Evolutionary conservation across 2,329 filamentous ascomycete genomes (phyloP).

Genomic region (Cryphonectria parasitica): DNA sequence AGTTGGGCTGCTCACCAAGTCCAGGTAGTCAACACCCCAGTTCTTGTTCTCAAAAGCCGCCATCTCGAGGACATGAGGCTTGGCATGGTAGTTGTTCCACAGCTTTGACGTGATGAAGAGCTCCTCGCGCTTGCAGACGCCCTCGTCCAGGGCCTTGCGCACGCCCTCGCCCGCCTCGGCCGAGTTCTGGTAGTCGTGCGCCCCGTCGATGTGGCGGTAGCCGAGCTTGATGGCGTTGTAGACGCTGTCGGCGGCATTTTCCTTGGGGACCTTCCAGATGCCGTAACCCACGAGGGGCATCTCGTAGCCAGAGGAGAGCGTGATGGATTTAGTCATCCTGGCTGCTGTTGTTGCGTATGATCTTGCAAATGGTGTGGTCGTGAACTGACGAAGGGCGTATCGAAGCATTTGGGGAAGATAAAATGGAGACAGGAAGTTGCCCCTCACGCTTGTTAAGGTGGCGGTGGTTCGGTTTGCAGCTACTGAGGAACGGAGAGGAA

Average conservation of each 20-base stretch:
- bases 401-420: conserved; percentile 22
- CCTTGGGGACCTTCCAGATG: conserved; percentile 46
- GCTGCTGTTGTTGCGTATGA: conserved; percentile 20
- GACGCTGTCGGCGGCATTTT: conserved; percentile 51
- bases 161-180: conserved; percentile 68
- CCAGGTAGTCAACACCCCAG: conserved; percentile 68
- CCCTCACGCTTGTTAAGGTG: background rate
- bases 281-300: conserved; percentile 47
- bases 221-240: conserved; percentile 63
- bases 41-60: conserved; percentile 64
- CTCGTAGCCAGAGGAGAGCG: conserved; percentile 43
- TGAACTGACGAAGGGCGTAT: conserved; percentile 20
- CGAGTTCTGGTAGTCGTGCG: conserved; percentile 66
- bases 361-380: conserved; percentile 13
- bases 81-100: conserved; percentile 67
- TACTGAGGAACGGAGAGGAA: background rate
- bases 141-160: conserved; percentile 57
- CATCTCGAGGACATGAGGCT: conserved; percentile 64
- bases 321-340: conserved; percentile 31
- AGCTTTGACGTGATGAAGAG: conserved; percentile 71
- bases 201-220: conserved; percentile 57
- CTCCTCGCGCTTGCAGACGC: conserved; percentile 65
- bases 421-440: background rate
- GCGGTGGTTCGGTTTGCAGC: background rate
- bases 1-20: conserved; percentile 45